These are phyloP conservation scores for Byssoonygena ceratinophila DNA, from an alignment of 2,329 filamentous ascomycete species.

Conservation along the genomic window DNA sequence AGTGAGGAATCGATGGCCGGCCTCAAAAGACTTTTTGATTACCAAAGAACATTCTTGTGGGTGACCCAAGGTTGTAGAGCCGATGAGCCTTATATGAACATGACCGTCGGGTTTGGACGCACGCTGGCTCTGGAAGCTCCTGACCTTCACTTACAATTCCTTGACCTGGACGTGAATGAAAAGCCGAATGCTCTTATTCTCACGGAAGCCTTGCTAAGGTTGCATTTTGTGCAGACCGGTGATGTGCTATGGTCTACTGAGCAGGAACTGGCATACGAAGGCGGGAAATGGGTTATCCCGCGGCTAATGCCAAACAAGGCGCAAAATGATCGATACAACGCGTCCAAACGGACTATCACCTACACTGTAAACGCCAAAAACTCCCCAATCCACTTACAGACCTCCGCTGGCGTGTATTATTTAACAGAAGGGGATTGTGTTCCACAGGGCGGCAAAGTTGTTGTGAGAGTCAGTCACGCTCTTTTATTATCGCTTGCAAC, in stretches of 20 bases:
- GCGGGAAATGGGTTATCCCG: constrained; percentile 20
- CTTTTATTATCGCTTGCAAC: neutral
- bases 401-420: neutral
- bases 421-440: neutral
- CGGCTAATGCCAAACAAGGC: constrained; percentile 14
- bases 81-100: constrained; percentile 10
- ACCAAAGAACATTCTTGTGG: constrained; percentile 4
- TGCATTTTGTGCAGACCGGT: neutral
- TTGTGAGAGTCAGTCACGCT: neutral
- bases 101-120: constrained; percentile 10
- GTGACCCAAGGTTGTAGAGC: constrained; percentile 7
- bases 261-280: constrained; percentile 18
- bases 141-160: constrained; percentile 8
- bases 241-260: constrained; percentile 15
- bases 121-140: neutral
- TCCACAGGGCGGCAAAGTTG: neutral
- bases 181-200: constrained; percentile 5
- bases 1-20: neutral
- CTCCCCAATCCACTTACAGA: neutral
- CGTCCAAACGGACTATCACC: neutral
- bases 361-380: neutral
- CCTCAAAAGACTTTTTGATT: constrained; percentile 1
- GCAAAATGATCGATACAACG: constrained; percentile 5
- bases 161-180: constrained; percentile 10
- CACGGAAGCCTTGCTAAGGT: neutral